Percentiles rank a stretch among this genome's conserved stretches.
phyloP scores from a whole-genome alignment of 805 yeast species.

The Torulaspora quercuum region DNA sequence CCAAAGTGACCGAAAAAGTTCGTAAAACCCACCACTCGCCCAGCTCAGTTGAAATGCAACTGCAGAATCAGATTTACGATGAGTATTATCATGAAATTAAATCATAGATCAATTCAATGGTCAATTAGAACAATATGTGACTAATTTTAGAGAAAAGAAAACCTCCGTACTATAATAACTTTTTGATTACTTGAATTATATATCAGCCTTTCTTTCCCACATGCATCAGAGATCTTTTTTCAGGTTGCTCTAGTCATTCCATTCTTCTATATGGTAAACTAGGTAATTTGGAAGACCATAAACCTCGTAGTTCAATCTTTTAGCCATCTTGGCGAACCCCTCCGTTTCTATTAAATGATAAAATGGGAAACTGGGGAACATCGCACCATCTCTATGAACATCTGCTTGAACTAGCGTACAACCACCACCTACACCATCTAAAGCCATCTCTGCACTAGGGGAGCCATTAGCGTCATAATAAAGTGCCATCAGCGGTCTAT shows the following conservation, averaged over 20 bases:
- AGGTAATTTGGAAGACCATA: conserved; percentile 92
- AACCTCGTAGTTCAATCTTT: conserved; percentile 85
- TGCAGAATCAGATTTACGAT: conserved; percentile 12
- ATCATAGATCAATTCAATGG: conserved; percentile 1
- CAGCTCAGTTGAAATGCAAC: conserved; percentile 12
- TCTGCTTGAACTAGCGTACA: conserved; percentile 94
- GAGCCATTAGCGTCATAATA: conserved; percentile 68
- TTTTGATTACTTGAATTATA: conserved; percentile 2
- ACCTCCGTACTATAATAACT: too few relatives aligned
- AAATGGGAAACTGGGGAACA: conserved; percentile 98
- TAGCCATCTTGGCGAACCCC: conserved; percentile 98
- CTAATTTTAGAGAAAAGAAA: too few relatives aligned
- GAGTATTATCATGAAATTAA: conserved; percentile 21
- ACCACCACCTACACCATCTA: conserved; percentile 98
- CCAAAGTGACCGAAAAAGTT: conserved; percentile 47
- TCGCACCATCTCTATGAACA: conserved; percentile 98
- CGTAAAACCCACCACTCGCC: conserved; percentile 48
- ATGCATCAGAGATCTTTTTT: not conserved
- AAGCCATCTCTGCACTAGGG: conserved; percentile 62
- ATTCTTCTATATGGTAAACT: conserved; percentile 88
- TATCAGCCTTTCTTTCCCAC: not conserved
- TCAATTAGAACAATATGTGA: too few relatives aligned
- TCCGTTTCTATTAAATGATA: conserved; percentile 96
- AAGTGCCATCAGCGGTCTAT: conserved; percentile 91
- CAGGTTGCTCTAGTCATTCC: conserved; percentile 13